These are phyloP conservation scores for Fraxinus angustifolia DNA, from an alignment of 305 asterid genomes.

Conservation along the genomic window DNA sequence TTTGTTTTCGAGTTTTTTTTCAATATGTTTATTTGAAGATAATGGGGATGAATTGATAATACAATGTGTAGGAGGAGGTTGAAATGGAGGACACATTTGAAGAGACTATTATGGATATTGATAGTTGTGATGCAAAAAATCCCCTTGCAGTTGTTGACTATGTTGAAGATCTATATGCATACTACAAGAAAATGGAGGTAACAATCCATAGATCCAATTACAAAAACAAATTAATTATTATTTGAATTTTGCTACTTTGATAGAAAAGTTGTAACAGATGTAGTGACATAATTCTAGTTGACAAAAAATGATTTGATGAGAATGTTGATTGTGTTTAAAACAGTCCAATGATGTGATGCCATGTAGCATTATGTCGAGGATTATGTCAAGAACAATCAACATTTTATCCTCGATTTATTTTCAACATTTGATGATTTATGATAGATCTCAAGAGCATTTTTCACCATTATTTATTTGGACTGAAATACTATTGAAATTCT, in stretches of 20 bases:
- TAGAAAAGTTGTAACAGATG: too few relatives aligned
- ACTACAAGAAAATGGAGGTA: conserved; percentile 79
- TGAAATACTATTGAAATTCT: neutral
- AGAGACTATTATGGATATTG: conserved; percentile 65
- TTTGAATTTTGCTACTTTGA: too few relatives aligned
- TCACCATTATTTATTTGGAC: neutral
- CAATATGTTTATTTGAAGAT: too few relatives aligned
- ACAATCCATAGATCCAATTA: neutral
- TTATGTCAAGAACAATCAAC: neutral
- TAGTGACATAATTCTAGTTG: too few relatives aligned
- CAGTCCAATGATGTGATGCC: too few relatives aligned
- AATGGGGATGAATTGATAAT: neutral
- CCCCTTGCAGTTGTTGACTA: conserved; percentile 69
- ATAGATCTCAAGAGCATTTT: too few relatives aligned
- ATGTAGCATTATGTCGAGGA: too few relatives aligned
- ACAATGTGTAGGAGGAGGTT: conserved; percentile 48
- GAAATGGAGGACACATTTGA: conserved; percentile 92
- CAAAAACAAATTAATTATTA: too few relatives aligned
- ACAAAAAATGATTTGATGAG: too few relatives aligned
- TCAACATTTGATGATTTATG: too few relatives aligned
- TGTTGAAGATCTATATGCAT: conserved; percentile 59
- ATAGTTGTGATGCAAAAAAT: conserved; percentile 52
- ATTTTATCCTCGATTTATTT: neutral
- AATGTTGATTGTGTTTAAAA: too few relatives aligned
- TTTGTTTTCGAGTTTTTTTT: too few relatives aligned